A percentile compares a stretch with the other conserved stretches of the same genome.
phyloP scores from a whole-genome alignment of 1,139 yeast species.

The Pichia cactophila region DNA sequence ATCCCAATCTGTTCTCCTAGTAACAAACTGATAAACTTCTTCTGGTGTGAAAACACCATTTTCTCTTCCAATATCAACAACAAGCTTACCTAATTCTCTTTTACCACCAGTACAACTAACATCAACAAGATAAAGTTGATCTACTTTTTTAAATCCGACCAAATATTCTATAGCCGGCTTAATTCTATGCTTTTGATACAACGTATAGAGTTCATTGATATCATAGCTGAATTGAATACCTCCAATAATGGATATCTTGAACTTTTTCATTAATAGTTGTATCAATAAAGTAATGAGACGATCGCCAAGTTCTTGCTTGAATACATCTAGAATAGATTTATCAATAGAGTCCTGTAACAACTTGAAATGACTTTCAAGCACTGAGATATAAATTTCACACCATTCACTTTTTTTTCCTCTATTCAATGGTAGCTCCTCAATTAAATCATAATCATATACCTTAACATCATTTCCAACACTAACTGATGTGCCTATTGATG shows the following conservation, averaged over 20 bases:
- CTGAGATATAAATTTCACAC: conserved; percentile 52
- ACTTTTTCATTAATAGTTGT: conserved; percentile 60
- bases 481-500: neutral
- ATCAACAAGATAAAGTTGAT: conserved; percentile 73
- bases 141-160: conserved; percentile 75
- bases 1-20: conserved; percentile 82
- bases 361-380: conserved; percentile 67
- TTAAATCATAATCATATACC: conserved; percentile 31
- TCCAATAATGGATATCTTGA: conserved; percentile 69
- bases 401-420: conserved; percentile 51
- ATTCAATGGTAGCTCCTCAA: conserved; percentile 16
- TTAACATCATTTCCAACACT: conserved; percentile 2
- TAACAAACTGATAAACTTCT: conserved; percentile 87
- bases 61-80: conserved; percentile 77
- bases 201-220: conserved; percentile 68
- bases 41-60: conserved; percentile 89
- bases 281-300: conserved; percentile 72
- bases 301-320: conserved; percentile 89
- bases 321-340: conserved; percentile 79
- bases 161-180: conserved; percentile 67
- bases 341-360: conserved; percentile 80
- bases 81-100: conserved; percentile 75
- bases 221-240: conserved; percentile 73
- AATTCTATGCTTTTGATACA: conserved; percentile 55
- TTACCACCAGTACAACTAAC: conserved; percentile 14